Evolutionary conservation across 176 grass and related monocot species (phyloP).

Genomic region (Triticum monococcum): DNA sequence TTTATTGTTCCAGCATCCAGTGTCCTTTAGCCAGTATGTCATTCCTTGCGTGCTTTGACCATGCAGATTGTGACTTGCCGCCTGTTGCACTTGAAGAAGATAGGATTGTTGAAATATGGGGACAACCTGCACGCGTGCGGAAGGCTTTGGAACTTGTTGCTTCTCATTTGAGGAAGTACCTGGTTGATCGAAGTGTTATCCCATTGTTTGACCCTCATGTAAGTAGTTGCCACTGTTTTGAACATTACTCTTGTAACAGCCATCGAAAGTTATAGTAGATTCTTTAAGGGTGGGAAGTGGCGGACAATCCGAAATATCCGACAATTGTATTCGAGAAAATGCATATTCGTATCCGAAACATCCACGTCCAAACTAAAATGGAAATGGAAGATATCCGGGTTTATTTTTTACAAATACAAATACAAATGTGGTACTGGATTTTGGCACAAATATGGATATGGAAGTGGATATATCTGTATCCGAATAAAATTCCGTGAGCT

Average conservation of each 20-base stretch:
- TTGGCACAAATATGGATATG: too few species aligned
- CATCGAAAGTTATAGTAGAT: not conserved
- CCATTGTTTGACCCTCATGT: conserved; percentile 54
- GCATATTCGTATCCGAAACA: too few species aligned
- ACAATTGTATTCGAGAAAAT: too few species aligned
- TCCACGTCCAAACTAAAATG: too few species aligned
- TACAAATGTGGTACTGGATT: too few species aligned
- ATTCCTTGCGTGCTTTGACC: conserved; percentile 31
- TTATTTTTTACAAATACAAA: too few species aligned
- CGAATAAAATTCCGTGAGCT: too few species aligned
- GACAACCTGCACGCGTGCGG: conserved; percentile 35
- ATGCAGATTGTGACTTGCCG: conserved; percentile 47
- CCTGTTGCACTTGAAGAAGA: conserved; percentile 63
- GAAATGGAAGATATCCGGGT: too few species aligned
- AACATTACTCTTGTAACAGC: conserved; percentile 5
- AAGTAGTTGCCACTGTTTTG: conserved; percentile 20
- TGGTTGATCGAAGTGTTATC: conserved; percentile 64
- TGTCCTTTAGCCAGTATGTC: conserved; percentile 13
- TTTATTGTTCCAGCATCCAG: not conserved
- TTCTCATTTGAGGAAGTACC: conserved; percentile 68
- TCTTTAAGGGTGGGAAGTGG: too few species aligned
- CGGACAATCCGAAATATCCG: too few species aligned
- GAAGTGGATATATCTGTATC: too few species aligned
- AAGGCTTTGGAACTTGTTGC: conserved; percentile 61
- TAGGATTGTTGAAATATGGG: conserved; percentile 65